Base-by-base conservation (phyloP, 306 rosid species). In the Medicago ruthenica region DNA sequence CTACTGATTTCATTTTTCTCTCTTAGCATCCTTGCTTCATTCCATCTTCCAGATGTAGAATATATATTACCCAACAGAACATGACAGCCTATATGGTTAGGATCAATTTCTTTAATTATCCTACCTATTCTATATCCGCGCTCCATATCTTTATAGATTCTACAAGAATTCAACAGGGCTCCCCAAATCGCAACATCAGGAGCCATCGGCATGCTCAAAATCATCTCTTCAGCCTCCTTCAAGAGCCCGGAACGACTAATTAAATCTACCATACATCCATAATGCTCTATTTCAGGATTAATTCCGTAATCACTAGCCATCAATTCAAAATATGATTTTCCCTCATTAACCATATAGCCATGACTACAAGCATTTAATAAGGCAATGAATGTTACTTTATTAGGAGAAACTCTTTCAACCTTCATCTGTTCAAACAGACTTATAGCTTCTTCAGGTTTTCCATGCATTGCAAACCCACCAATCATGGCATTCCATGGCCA, bases 401-500 rank as follows among this genome's bases (percentile, higher is more conserved):
- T 87, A 1, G 91, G 91, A 61, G 73, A 76, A 76, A 89, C 83
- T 1, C 61, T 84, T 77, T 80, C 81, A 31, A 71, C 55, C 81
- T 86, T 86, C 95, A 89, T 91, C 70, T 45, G 79, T 55, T 84
- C 87, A 73, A 91, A 89, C 22, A 83, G 21, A 18, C 66, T 69
- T 20, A 87, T 82, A 27, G 95, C 87, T 41, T 82, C 92, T 39
- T 74, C 67, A 59, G 92, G 87, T 75, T 85, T 84, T 59, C 97
- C 97, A 66, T 85, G 89, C 86, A 79, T 83, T 55, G 92, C 92
- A 80, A 91, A 84, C 79, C 95, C 97, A 78, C 89, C 90, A 80
- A 89, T 86, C 82, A 91, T 81, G 63, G 95, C 89, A 88, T 87
- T 87, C 95, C 97, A 89, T 27, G 90, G 86, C 92, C 92, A 83